These are phyloP conservation scores for Chamaecrista fasciculata DNA, from an alignment of 306 rosid genomes.

Conservation along the genomic window DNA sequence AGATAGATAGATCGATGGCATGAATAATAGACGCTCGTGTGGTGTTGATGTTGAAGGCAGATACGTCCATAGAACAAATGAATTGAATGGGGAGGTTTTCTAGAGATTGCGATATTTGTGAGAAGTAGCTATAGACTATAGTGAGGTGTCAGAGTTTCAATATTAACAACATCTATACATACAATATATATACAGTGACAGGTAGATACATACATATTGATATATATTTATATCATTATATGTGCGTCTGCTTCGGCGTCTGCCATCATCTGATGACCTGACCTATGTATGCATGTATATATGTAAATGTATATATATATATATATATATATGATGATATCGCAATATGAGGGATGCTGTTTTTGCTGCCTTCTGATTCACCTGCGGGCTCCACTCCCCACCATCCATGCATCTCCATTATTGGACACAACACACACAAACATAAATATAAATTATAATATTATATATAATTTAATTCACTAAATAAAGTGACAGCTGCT, in stretches of 20 bases:
- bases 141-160: conserved; percentile 45
- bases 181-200: too few species aligned
- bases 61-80: conserved; percentile 1
- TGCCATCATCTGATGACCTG: neutral
- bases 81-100: conserved; percentile 36
- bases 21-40: conserved; percentile 30
- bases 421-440: conserved; percentile 62
- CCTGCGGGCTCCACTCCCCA: conserved; percentile 34
- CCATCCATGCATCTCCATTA: conserved; percentile 38
- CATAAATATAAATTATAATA: too few species aligned
- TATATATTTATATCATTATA: too few species aligned
- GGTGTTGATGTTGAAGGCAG: conserved; percentile 19
- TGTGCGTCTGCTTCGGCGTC: too few species aligned
- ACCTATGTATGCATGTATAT: too few species aligned
- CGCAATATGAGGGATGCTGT: conserved; percentile 46
- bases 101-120: conserved; percentile 37
- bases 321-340: too few species aligned
- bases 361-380: conserved; percentile 47
- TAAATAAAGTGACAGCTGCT: too few species aligned
- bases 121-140: neutral
- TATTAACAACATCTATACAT: too few species aligned
- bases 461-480: too few species aligned
- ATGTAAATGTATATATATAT: too few species aligned
- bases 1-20: neutral
- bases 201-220: too few species aligned